A percentile compares a stretch with the other conserved stretches of the same genome.
Conservation (phyloP, 2,329 filamentous ascomycete species). For the Fusarium dlaminii region DNA sequence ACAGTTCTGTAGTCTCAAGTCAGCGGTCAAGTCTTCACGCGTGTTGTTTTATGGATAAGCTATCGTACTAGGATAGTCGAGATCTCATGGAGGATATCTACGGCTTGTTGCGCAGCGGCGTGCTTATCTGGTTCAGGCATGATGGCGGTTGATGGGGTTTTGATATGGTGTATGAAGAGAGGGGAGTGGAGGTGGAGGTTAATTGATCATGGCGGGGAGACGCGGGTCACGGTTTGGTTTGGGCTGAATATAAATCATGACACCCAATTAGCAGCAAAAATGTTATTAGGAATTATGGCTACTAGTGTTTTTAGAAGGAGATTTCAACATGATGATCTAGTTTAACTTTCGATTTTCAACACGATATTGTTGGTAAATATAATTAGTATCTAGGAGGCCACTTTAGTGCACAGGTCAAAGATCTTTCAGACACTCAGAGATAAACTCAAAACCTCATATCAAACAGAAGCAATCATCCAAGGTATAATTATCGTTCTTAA, state of each 20-base stretch:
- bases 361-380: not conserved
- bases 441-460: not conserved
- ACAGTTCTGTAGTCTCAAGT: conserved; percentile 75
- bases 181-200: conserved; percentile 30
- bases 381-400: not conserved
- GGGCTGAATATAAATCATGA: conserved; percentile 5
- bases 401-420: not conserved
- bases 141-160: conserved; percentile 36
- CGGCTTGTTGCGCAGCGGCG: conserved; percentile 80
- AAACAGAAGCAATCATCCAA: not conserved
- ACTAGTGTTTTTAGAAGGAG: not conserved
- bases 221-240: conserved; percentile 28
- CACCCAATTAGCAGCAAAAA: not conserved
- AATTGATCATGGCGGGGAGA: conserved; percentile 30
- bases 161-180: conserved; percentile 9
- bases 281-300: too few species aligned
- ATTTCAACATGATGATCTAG: not conserved
- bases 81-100: conserved; percentile 85
- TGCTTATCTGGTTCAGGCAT: conserved; percentile 71
- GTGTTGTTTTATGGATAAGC: not conserved
- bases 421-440: not conserved
- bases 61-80: conserved; percentile 83
- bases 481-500: conserved; percentile 9
- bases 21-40: not conserved
- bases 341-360: not conserved